phyloP scores from a whole-genome alignment of 2,329 filamentous ascomycete genomes.

The Scedosporium dehoogii region DNA sequence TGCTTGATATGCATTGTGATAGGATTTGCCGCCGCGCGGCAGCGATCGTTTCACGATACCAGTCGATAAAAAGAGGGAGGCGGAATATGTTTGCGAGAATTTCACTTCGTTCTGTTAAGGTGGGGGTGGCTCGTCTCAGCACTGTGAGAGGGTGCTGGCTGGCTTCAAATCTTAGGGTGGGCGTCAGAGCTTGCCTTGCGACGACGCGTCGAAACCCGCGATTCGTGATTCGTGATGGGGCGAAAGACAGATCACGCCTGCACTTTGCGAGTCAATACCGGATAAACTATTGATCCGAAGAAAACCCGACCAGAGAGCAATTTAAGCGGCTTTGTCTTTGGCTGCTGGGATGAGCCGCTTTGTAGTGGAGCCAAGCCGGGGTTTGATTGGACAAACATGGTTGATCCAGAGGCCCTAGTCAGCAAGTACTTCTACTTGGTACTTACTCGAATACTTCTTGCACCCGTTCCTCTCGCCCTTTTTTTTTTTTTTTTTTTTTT shows the following conservation, averaged over 20 bases:
- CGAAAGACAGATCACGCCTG: background rate
- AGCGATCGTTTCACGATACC: conserved; percentile 5
- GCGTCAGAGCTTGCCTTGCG: background rate
- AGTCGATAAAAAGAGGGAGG: background rate
- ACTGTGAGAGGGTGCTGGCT: background rate
- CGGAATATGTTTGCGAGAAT: background rate
- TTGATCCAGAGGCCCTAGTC: background rate
- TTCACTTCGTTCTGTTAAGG: background rate
- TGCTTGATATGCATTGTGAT: conserved; percentile 93
- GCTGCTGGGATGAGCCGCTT: background rate
- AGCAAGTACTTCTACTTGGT: background rate
- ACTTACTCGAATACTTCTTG: no score
- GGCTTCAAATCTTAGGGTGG: conserved; percentile 1
- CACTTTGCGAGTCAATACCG: background rate
- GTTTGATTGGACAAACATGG: background rate
- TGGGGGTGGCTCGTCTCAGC: conserved; percentile 10
- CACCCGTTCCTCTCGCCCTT: no score
- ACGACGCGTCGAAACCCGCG: background rate
- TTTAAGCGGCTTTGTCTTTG: background rate
- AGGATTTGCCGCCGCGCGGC: conserved; percentile 10
- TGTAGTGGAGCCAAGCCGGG: background rate
- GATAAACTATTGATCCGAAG: background rate
- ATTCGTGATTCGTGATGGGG: background rate
- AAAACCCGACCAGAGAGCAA: background rate
- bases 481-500: no score